phyloP scores from a whole-genome alignment of 1,284 basidiomycete genomes.

The Boletus mariae region DNA sequence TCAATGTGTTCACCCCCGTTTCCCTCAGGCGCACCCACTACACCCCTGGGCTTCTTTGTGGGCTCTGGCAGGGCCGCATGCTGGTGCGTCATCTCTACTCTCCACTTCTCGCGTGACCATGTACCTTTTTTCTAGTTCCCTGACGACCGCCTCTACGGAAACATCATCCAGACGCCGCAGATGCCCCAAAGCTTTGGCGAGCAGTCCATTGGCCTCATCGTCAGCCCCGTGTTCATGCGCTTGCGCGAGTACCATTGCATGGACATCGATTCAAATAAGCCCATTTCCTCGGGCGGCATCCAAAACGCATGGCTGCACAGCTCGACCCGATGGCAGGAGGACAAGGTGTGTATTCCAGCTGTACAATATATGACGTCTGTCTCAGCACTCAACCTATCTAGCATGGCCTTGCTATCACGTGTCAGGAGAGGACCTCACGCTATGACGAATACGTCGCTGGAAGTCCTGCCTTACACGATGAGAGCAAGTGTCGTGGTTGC shows the following conservation, averaged over 20 bases:
- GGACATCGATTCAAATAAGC: slow-evolving; percentile 33
- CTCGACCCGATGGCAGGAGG: slow-evolving; percentile 25
- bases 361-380: background rate
- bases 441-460: slow-evolving; percentile 40
- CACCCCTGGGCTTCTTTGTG: slow-evolving; percentile 46
- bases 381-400: slow-evolving; percentile 4
- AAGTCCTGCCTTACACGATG: slow-evolving; percentile 39
- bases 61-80: slow-evolving; percentile 60
- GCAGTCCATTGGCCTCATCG: slow-evolving; percentile 34
- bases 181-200: slow-evolving; percentile 38
- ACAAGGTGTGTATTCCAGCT: slow-evolving; percentile 23
- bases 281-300: slow-evolving; percentile 43
- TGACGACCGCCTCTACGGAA: slow-evolving; percentile 32
- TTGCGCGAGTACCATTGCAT: slow-evolving; percentile 54
- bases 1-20: slow-evolving; percentile 37
- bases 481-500: slow-evolving; percentile 39
- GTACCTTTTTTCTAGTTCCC: slow-evolving; percentile 29
- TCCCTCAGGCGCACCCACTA: slow-evolving; percentile 46
- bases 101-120: slow-evolving; percentile 6
- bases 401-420: slow-evolving; percentile 26
- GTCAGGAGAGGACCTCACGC: slow-evolving; percentile 19
- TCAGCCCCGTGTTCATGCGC: slow-evolving; percentile 51
- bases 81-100: slow-evolving; percentile 39
- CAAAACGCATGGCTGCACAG: slow-evolving; percentile 54
- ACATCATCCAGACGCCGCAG: slow-evolving; percentile 30